Evolutionary conservation across 2,329 filamentous ascomycete species (phyloP), one percentile per base, ranked within the genome.

Genomic region (Verticillium nonalfalfae): DNA sequence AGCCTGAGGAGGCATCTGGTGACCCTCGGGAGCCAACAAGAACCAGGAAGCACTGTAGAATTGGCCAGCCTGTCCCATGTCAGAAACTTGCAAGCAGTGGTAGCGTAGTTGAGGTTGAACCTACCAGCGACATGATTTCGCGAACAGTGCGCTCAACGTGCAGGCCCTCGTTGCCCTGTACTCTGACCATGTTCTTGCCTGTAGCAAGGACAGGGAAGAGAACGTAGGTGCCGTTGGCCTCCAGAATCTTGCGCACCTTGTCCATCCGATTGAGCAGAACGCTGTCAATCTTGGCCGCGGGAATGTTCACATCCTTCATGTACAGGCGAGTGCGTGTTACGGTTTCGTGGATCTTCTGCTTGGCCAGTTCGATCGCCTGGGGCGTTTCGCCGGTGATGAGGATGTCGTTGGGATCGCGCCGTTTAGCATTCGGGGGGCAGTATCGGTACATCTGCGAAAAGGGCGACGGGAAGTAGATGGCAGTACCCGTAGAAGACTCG

Each of bases 41-140:
- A 92, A 96, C 94, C 95, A 99, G 11, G 91, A 93, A 26, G 93
- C 93, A 72, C 92, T 95, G 78, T 99, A 99, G 75, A 98, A 99
- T 77, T 99, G 95, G 39, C 94, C 93, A 66, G 93, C 93, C 90
- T 93, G 66, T 13, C 52, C 18, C 58, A 26, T 52, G 69, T 74
- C 68, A 75, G 71, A 59, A 9, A n/a, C 31, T 7, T 45, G 7
- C 45, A 10, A 21, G 45, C n/a, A 26, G 21, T 7, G 11, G n/a
- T 50, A 11, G 18, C 15, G 6, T 2, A 1, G n/a, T 15, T 26
- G 38, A 60, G 36, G 7, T 52, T 45, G 56, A 31, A 79, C 87
- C 75, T 83, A 94, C 91, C 73, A 98, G 78, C 69, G 90, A 89
- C 94, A 99, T 97, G 66, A 99, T 89, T 76, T 98, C 95, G 68